Evolutionary conservation across 352 stramenopile species (phyloP), one percentile per base, ranked within the genome.

Genomic region (Thalassiosira exigua): DNA sequence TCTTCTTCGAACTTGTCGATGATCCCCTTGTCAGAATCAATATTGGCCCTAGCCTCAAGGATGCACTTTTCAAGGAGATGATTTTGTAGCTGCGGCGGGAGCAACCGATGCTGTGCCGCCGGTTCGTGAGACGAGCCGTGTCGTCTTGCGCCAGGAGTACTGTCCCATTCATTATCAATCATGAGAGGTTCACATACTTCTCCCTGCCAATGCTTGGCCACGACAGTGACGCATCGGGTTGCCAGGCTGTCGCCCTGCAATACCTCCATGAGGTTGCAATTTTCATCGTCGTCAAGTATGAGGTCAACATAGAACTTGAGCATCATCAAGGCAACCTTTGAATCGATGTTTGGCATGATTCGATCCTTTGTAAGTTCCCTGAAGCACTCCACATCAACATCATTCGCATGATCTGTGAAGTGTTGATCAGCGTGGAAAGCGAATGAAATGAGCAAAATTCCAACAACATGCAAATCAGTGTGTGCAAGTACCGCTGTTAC

Each of bases 301-400:
- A 83, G 36, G 24, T 78, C 68, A 0, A 78, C 54, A 36, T 83
- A 83, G 33, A 75, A 78, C 59, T 74, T 78, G 21, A 83, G 27
- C 51, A 83, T 53, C 75, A 83, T 83, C 26, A 83, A 53, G 50
- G 75, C 75, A 48, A 83, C 68, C 27, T 75, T 75, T 3, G 67
- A 36, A 19, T 83, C 75, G 7, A 83, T 62, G 14, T 78, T 56
- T 29, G 59, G 67, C 75, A 83, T 83, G 26, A 83, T 60, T 1
- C 57, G 50, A 46, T 33, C 30, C 30, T 66, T 83, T 5, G 75
- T 83, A 7, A 83, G 19, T 51, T 83, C 75, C 21, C 75, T 77
- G 33, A 83, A 77, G 61, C 74, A 83, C 51, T 83, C 61, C 19
- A 83, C 67, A 58, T 83, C 75, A 22, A 83, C 74, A 36, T 83